Percentiles rank a stretch among this genome's conserved stretches.
Conservation (phyloP, 2,329 filamentous ascomycete species). For the Samsoniella hepiali region DNA sequence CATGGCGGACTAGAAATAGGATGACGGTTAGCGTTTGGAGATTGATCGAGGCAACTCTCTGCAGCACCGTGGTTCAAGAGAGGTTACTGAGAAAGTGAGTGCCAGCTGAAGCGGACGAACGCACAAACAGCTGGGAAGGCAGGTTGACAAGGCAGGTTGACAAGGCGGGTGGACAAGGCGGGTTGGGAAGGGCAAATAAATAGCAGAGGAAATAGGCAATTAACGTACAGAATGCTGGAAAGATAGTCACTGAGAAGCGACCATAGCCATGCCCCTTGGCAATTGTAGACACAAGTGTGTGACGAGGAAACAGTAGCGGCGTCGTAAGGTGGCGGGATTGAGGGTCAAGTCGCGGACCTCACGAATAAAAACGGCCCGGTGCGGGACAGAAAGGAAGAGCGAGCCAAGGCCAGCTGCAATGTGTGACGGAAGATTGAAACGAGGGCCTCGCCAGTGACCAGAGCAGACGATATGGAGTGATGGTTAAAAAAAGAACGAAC, state of each 20-base stretch:
- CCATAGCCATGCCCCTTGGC: constrained; percentile 17
- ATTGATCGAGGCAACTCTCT: neutral
- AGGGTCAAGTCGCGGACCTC: neutral
- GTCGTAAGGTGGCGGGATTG: constrained; percentile 10
- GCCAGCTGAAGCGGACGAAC: neutral
- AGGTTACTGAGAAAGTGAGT: neutral
- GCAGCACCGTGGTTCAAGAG: neutral
- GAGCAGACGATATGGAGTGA: neutral
- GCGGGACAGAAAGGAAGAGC: constrained; percentile 5
- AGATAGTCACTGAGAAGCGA: constrained; percentile 13
- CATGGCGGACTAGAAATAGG: constrained; percentile 32
- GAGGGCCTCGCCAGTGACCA: neutral
- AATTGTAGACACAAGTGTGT: constrained; percentile 9
- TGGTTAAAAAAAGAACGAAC: neutral
- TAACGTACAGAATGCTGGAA: constrained; percentile 1
- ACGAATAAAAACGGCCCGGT: neutral
- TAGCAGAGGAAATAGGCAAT: neutral
- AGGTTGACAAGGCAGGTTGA: neutral
- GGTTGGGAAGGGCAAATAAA: neutral
- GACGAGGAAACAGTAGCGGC: neutral
- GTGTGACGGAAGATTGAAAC: neutral
- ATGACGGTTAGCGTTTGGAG: neutral
- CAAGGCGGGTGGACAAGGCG: neutral
- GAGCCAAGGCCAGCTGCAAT: neutral
- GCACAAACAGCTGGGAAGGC: neutral